Conservation (phyloP, 371 early-diverging fungal species). For the Choanephora cucurbitarum region DNA sequence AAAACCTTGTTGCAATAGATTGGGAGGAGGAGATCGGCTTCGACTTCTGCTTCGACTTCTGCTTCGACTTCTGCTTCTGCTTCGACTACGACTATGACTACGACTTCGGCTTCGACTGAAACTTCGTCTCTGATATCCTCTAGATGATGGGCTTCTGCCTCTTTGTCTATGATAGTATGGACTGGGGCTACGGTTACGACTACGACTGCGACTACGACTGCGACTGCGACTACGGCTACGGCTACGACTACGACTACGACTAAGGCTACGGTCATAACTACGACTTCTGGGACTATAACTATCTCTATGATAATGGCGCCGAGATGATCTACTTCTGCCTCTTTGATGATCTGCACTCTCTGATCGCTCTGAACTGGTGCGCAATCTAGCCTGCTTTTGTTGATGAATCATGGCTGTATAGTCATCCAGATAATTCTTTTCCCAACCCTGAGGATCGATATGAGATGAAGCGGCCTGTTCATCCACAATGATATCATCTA, state of each 20-base stretch:
- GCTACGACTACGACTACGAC: slow-evolving; percentile 6
- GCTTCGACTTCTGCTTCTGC: too few relatives aligned
- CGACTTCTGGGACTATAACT: too few relatives aligned
- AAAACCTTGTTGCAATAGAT: too few relatives aligned
- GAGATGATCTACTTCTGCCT: slow-evolving; percentile 5
- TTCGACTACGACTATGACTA: slow-evolving; percentile 10
- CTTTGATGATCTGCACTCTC: slow-evolving; percentile 1
- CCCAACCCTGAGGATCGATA: slow-evolving; percentile 63
- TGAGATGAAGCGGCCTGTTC: slow-evolving; percentile 17
- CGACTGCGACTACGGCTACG: slow-evolving; percentile 10
- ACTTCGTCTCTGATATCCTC: slow-evolving; percentile 4
- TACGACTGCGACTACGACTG: slow-evolving; percentile 4
- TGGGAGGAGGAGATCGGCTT: too few relatives aligned
- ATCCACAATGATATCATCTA: slow-evolving; percentile 24
- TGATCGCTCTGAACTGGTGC: background rate
- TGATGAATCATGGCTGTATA: slow-evolving; percentile 27
- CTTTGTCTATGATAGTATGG: background rate
- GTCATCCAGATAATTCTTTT: slow-evolving; percentile 51
- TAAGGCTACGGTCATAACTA: slow-evolving; percentile 3
- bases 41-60: too few relatives aligned
- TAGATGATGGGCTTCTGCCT: background rate
- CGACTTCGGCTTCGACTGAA: slow-evolving; percentile 7
- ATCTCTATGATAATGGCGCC: background rate
- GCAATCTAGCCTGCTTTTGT: slow-evolving; percentile 5
- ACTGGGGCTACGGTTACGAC: slow-evolving; percentile 2